Base-by-base conservation (phyloP, 805 yeast genomes). In the Lachancea mirantina region DNA sequence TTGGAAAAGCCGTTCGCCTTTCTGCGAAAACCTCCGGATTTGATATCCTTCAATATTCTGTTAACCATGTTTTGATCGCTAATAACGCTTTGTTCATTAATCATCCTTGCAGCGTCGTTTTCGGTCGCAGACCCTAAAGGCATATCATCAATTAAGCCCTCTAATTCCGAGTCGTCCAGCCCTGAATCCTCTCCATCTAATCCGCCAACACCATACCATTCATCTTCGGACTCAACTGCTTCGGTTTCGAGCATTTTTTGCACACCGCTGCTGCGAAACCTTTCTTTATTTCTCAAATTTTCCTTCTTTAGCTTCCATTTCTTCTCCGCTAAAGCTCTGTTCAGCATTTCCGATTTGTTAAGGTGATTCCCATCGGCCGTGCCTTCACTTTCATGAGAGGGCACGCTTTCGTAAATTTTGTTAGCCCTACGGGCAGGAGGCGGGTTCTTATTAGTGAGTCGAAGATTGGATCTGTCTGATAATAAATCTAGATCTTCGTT, bases 171-270 rank as follows among this genome's bases (percentile, higher is more conserved):
- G 51, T 82, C 74, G 32, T 76, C 79, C 26, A 63, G 73, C 28
- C 62, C 65, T 3, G 57, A 49, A n/a, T 45, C 42, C 32, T 64
- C 67, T 8, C 77, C 81, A 44, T 80, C 88, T 5, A 50, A 63
- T 39, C 94, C 94, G 42, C 89, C 92, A 30, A 80, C 47, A 3
- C 92, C 94, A 30, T 71, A 71, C 83, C 85, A 84, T 61, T 84
- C 94, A 64, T 84, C 94, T 39, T 84, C 94, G 22, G 92, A 81
- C 61, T 84, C 94, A 45, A 74, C 87, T 26, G 94, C 94, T 62
- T 83, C 92, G 30, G 80, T 78, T 47, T 84, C 89, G 52, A 83
- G 64, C 34, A 84, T 68, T 16, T 71, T 65, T 33, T 67, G 67
- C 13, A 76, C 43, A 2, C 88, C 88, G 40, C 75, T 82, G 40